Evolutionary conservation across 192 early-diverging fungal genomes (phyloP).

Genomic region (Coemansia sp.): DNA sequence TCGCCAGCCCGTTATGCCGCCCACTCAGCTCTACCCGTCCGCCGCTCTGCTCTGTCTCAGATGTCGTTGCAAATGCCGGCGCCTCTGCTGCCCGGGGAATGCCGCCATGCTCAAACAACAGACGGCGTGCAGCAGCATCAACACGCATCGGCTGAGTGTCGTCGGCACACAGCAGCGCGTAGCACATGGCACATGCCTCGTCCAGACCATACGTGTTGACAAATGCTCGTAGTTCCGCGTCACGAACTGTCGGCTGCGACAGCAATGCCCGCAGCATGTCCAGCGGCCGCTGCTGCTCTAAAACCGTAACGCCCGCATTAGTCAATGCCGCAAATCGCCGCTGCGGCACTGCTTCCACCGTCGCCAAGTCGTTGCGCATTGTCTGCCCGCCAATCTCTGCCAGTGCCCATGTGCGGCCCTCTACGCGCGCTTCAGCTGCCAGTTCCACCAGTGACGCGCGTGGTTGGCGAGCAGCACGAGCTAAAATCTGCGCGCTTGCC

Average conservation of each 20-base stretch:
- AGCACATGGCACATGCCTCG: conserved; percentile 85
- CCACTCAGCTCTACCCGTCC: conserved; percentile 59
- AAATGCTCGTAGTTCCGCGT: conserved; percentile 52
- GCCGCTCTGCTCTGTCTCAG: neutral
- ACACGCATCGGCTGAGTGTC: conserved; percentile 30
- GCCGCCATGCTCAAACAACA: conserved; percentile 52
- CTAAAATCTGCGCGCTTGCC: conserved; percentile 60
- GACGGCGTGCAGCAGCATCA: conserved; percentile 21
- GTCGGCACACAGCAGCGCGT: conserved; percentile 63
- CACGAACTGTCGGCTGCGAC: conserved; percentile 37
- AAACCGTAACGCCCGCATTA: conserved; percentile 65
- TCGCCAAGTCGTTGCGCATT: conserved; percentile 64
- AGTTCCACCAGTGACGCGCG: conserved; percentile 53
- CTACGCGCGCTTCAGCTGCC: conserved; percentile 53
- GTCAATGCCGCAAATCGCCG: conserved; percentile 73
- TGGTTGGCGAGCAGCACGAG: conserved; percentile 25
- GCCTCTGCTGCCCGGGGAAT: conserved; percentile 39
- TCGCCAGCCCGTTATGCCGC: conserved; percentile 70
- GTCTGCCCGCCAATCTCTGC: conserved; percentile 53
- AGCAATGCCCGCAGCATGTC: conserved; percentile 70
- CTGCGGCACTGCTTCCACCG: conserved; percentile 56
- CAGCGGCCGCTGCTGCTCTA: conserved; percentile 74
- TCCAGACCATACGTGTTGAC: conserved; percentile 58
- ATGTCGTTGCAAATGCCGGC: conserved; percentile 14
- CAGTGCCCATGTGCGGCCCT: conserved; percentile 85